phyloP scores from a whole-genome alignment of 169 alveolate genomes.

The Perkinsus marinus region DNA sequence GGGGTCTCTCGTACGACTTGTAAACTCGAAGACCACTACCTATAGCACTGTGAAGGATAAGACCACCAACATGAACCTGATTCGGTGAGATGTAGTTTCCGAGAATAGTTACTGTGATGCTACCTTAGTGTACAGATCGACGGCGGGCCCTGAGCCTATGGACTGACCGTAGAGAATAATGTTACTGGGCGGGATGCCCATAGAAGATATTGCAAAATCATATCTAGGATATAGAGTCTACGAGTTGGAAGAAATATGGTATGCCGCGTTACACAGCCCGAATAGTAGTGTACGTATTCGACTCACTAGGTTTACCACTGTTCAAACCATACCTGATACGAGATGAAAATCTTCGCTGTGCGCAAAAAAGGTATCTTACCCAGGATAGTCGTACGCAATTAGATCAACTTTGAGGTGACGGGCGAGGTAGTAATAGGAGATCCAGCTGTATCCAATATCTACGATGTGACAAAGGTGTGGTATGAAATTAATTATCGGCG shows the following conservation, averaged over 20 bases:
- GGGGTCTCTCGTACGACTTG: neutral
- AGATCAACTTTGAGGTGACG: slow-evolving; percentile 14
- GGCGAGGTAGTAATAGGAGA: slow-evolving; percentile 11
- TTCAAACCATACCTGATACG: slow-evolving; percentile 18
- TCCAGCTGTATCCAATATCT: slow-evolving; percentile 28
- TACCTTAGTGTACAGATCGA: slow-evolving; percentile 3
- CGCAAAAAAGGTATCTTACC: neutral
- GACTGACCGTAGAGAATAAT: slow-evolving; percentile 34
- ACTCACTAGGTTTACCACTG: slow-evolving; percentile 28
- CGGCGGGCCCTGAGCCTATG: slow-evolving; percentile 41
- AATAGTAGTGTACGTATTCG: slow-evolving; percentile 10
- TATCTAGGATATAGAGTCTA: neutral
- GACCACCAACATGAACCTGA: slow-evolving; percentile 28
- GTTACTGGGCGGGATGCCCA: neutral
- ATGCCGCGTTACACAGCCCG: slow-evolving; percentile 4
- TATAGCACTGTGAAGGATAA: slow-evolving; percentile 34
- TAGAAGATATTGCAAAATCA: neutral
- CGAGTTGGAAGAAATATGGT: neutral
- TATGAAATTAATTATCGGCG: neutral
- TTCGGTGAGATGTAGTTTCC: neutral
- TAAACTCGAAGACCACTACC: slow-evolving; percentile 24
- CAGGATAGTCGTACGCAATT: slow-evolving; percentile 37
- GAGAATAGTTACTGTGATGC: neutral
- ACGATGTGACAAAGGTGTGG: neutral
- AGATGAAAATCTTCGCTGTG: neutral